phyloP scores from a whole-genome alignment of 345 rosid genomes.

The Erodium maritimum region DNA sequence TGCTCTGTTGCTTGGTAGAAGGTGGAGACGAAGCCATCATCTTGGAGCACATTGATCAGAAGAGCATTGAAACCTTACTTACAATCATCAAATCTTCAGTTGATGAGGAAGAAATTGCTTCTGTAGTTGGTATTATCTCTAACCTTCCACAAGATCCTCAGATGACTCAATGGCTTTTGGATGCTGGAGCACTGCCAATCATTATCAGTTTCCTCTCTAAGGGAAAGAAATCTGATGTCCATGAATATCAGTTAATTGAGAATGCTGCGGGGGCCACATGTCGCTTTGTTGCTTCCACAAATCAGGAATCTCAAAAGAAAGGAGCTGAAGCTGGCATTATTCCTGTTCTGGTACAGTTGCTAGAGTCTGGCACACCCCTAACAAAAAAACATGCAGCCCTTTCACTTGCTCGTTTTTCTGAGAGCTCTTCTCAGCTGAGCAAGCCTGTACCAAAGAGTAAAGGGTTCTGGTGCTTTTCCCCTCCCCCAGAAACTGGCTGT shows the following conservation, averaged over 20 bases:
- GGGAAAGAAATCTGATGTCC: conserved; percentile 22
- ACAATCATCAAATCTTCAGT: conserved; percentile 31
- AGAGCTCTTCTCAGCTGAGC: conserved; percentile 33
- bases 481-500: conserved; percentile 34
- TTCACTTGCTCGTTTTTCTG: conserved; percentile 38
- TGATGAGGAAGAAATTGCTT: conserved; percentile 35
- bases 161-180: conserved; percentile 44
- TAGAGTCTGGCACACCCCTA: conserved; percentile 31
- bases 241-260: conserved; percentile 25
- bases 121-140: conserved; percentile 40
- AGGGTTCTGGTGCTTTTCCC: conserved; percentile 39
- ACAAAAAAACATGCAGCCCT: conserved; percentile 37
- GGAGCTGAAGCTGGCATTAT: conserved; percentile 45
- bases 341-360: conserved; percentile 37
- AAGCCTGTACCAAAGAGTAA: conserved; percentile 19
- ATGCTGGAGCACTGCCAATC: conserved; percentile 26
- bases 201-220: conserved; percentile 15
- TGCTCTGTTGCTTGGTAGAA: conserved; percentile 40
- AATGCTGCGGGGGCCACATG: conserved; percentile 41
- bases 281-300: conserved; percentile 34
- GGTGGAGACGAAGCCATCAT: conserved; percentile 36
- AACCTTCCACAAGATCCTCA: conserved; percentile 40
- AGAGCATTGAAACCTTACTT: conserved; percentile 32
- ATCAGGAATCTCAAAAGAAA: conserved; percentile 38
- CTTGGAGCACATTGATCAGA: conserved; percentile 33